Percentiles rank a stretch among this genome's conserved stretches.
phyloP scores from a whole-genome alignment of 148 eudicot species.

The Salicornia ramosissima region DNA sequence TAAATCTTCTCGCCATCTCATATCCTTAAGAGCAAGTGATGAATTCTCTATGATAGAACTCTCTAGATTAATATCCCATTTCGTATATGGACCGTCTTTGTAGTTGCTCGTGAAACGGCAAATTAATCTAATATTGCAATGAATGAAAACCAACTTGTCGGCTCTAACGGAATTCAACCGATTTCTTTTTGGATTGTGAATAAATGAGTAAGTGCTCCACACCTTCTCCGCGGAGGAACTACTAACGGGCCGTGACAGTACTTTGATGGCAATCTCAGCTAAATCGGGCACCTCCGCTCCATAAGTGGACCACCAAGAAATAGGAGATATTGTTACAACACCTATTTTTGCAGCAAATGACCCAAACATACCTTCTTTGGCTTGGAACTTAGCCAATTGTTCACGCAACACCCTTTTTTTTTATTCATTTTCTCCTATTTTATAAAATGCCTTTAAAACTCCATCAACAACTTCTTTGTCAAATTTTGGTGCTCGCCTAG shows the following conservation, averaged over 20 bases:
- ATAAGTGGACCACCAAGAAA: too few relatives aligned
- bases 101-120: neutral
- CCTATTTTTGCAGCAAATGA: neutral
- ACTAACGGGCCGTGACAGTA: slow-evolving; percentile 8
- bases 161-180: neutral
- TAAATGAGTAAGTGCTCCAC: slow-evolving; percentile 14
- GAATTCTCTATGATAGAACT: neutral
- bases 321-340: slow-evolving; percentile 8
- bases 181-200: neutral
- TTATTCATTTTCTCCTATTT: slow-evolving; percentile 10
- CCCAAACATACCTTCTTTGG: slow-evolving; percentile 17
- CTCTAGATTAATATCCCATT: neutral
- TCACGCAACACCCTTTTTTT: slow-evolving; percentile 15
- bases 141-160: neutral
- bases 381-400: too few relatives aligned
- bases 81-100: neutral
- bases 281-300: slow-evolving; percentile 13
- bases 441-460: slow-evolving; percentile 15
- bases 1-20: neutral
- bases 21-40: neutral
- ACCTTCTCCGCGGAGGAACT: slow-evolving; percentile 7
- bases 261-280: slow-evolving; percentile 2
- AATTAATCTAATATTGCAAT: neutral
- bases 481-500: slow-evolving; percentile 15
- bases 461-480: slow-evolving; percentile 18